Evolutionary conservation across 441 rosid species (phyloP), one percentile per base, ranked within the genome.

Genomic region (Erysimum cheiri): DNA sequence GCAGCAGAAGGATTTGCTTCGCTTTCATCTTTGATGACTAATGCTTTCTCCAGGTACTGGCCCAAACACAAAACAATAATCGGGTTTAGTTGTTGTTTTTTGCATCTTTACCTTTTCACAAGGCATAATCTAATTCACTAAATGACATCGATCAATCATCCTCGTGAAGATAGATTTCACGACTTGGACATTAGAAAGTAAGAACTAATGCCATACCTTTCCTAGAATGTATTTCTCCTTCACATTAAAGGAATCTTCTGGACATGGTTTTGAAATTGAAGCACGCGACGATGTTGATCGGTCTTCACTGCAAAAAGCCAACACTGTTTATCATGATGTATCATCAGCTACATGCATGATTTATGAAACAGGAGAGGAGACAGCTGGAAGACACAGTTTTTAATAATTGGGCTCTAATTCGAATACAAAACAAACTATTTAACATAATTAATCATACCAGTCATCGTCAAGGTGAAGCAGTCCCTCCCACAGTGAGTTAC

Each of bases 401-500:
- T 33, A 39, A 15, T 14, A 13, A 22, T 10, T 71, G 35, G 8
- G 43, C 29, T 32, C 19, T 37, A 52, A 46, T 31, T 19, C 0
- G 4, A 56, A 29, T 39, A 9, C 44, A 48, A 58, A 59, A 31
- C 28, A 60, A 60, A 69, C 43, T 54, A 60, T 53, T 9, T 29
- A 55, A 52, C 5, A 26, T 33, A 43, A 67, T 59, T n/a, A 65
- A 69, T 69, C 81, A 75, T 69, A 88, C 94, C 87, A 60, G 74
- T 65, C 78, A 47, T 80, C 70, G 44, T 71, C 80, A 39, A 67
- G 77, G 50, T 63, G 84, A 71, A 85, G 92, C 56, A 59, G 41
- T 52, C 89, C 91, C 75, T 94, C 98, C 98, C 98, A 94, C 55
- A 91, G 15, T 12, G 98, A 91, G 72, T 94, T 94, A 67, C 92